Percentiles rank a stretch among this genome's conserved stretches.
These are phyloP conservation scores for Candolleomyces eurysporus DNA, from an alignment of 768 basidiomycete species.

Conservation along the genomic window DNA sequence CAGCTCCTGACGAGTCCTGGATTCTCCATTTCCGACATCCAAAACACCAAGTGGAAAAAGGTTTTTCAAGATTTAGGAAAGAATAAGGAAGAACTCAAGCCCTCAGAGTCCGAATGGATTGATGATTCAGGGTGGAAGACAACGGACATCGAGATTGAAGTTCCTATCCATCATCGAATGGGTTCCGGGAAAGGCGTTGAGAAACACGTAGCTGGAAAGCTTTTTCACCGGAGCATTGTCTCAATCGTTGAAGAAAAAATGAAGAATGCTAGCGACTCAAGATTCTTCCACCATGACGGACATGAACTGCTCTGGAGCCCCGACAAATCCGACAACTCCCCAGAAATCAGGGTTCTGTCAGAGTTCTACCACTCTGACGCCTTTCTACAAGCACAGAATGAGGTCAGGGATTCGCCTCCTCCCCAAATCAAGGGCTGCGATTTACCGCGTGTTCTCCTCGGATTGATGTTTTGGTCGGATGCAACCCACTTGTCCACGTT, in stretches of 20 bases:
- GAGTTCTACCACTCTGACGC: constrained; percentile 20
- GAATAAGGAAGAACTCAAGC: neutral
- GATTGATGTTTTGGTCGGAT: constrained; percentile 20
- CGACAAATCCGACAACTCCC: neutral
- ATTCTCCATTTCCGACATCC: neutral
- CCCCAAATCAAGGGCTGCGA: constrained; percentile 9
- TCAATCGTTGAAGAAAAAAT: neutral
- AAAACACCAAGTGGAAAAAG: neutral
- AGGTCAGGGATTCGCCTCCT: neutral
- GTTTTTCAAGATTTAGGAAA: neutral
- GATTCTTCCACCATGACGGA: constrained; percentile 12
- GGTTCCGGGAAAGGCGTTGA: neutral
- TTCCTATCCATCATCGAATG: neutral
- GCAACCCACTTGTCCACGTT: constrained; percentile 31
- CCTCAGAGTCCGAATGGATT: neutral
- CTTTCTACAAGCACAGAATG: constrained; percentile 16
- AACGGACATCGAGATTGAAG: neutral
- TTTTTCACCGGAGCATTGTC: neutral
- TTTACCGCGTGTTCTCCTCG: constrained; percentile 18
- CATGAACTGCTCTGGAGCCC: constrained; percentile 11
- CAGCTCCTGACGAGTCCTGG: neutral
- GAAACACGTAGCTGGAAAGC: neutral
- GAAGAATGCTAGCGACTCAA: constrained; percentile 5
- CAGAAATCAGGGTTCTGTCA: constrained; percentile 9
- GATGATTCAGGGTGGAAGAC: neutral